Evolutionary conservation across 75 land plant genomes (phyloP), one percentile per base, ranked within the genome.

Genomic region (Pinus tabuliformis): DNA sequence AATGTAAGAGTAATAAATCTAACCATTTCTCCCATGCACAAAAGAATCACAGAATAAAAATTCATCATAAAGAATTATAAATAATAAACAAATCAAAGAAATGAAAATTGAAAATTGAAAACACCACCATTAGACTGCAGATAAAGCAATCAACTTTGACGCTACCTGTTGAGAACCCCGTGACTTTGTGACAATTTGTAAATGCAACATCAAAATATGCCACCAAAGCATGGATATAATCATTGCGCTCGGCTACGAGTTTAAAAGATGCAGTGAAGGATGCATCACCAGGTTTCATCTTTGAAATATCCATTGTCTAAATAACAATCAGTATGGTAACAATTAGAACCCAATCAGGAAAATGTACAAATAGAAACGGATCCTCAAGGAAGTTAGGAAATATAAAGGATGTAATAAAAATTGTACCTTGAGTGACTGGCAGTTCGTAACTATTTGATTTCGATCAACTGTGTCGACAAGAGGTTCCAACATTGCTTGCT

Each of bases 131-230:
- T 24, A 62, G 18, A n/a, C 3, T n/a, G 21, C 22, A 21, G 9
- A 17, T 62, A 62, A 49, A 11, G 54, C 54, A 13, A 56, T 52
- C 56, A 58, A 14, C 72, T 36, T 22, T 20, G 36, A 28, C 20
- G 57, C 13, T 65, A 97, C 99, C 99, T 87, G 99, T 97, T 3
- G 99, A 97, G 86, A 97, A 97, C 58, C 95, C 95, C 64, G 77
- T 87, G 28, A 89, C 59, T 66, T 97, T 97, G 68, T 97, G 97
- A 65, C 99, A 95, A 75, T 90, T 95, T n/a, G 99, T 92, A 75
- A 97, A 97, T 39, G 92, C 81, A 71, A 97, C 98, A 81, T 97
- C 98, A 83, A 97, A 97, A 57, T 97, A 95, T 63, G 99, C 99
- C 4, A 97, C 99, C 73, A 97, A 84, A 62, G 99, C 99, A 84